Percentiles rank a stretch among this genome's conserved stretches.
These are phyloP conservation scores for Tuber borchii DNA, from an alignment of 495 filamentous ascomycete genomes.

Conservation along the genomic window DNA sequence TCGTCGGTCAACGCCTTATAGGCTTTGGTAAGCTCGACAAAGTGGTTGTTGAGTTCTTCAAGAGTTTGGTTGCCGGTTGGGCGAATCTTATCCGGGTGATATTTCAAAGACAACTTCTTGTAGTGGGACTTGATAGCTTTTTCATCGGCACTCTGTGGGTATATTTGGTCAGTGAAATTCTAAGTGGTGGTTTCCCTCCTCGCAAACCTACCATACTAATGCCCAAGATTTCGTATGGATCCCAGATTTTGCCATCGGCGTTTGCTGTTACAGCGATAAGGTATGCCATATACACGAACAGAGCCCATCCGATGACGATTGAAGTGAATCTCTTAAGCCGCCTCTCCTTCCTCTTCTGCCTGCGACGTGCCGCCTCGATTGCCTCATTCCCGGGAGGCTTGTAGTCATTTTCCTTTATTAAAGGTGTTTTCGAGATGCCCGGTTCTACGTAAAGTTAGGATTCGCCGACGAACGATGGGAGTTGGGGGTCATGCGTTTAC, in stretches of 20 bases:
- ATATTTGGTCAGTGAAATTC: constrained; percentile 22
- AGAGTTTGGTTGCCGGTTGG: constrained; percentile 80
- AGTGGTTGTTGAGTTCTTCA: constrained; percentile 75
- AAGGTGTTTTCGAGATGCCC: constrained; percentile 53
- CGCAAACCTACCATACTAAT: constrained; percentile 62
- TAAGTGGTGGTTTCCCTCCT: constrained; percentile 4
- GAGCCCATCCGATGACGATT: constrained; percentile 66
- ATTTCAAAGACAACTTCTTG: constrained; percentile 73
- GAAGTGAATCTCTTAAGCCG: constrained; percentile 78
- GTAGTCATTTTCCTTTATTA: constrained; percentile 64
- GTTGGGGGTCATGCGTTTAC: constrained; percentile 26
- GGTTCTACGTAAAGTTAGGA: constrained; percentile 47
- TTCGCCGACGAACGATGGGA: constrained; percentile 53
- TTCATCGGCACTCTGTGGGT: constrained; percentile 65
- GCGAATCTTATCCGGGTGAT: constrained; percentile 85
- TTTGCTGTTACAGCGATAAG: constrained; percentile 61
- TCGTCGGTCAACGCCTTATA: constrained; percentile 97
- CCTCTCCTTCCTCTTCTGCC: constrained; percentile 83
- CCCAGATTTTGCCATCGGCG: constrained; percentile 57
- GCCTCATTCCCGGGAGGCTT: constrained; percentile 74
- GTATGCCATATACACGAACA: constrained; percentile 90
- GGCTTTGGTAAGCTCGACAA: constrained; percentile 90
- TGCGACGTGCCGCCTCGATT: constrained; percentile 74
- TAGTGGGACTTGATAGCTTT: constrained; percentile 86
- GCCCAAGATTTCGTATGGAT: constrained; percentile 89